Conservation (phyloP, 345 rosid genomes). For the Arabis alpina region DNA sequence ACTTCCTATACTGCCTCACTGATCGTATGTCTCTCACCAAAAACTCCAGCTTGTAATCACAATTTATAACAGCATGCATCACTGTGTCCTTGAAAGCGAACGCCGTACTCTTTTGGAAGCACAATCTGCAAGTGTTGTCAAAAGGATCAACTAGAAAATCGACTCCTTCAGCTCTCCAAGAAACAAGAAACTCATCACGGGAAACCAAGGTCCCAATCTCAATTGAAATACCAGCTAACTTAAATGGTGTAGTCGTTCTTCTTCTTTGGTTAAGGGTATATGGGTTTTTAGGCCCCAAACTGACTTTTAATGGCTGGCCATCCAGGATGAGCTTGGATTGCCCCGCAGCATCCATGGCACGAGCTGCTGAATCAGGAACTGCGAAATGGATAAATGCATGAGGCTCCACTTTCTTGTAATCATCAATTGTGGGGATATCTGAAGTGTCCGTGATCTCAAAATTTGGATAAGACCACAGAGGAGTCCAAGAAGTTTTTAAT, state of each 20-base stretch:
- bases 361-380: conserved; percentile 45
- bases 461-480: conserved; percentile 76
- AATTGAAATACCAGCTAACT: conserved; percentile 55
- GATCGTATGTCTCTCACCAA: conserved; percentile 70
- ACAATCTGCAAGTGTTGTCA: conserved; percentile 71
- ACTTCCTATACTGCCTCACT: conserved; percentile 51
- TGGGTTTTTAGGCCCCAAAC: conserved; percentile 77
- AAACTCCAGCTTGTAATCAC: conserved; percentile 84
- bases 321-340: conserved; percentile 52
- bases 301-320: conserved; percentile 58
- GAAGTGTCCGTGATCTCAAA: conserved; percentile 48
- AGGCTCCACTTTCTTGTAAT: conserved; percentile 67
- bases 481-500: conserved; percentile 87
- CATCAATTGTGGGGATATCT: conserved; percentile 42
- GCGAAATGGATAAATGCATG: conserved; percentile 94
- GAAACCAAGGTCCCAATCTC: conserved; percentile 70
- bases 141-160: conserved; percentile 87
- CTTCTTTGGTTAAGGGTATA: conserved; percentile 65
- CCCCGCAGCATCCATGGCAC: conserved; percentile 58
- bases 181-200: conserved; percentile 59
- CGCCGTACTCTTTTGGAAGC: conserved; percentile 65
- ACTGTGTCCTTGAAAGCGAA: conserved; percentile 61
- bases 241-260: conserved; percentile 59
- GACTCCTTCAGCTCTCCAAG: conserved; percentile 65
- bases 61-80: conserved; percentile 63